Conservation (phyloP, 2,329 filamentous ascomycete species). For the Exophiala sp. region DNA sequence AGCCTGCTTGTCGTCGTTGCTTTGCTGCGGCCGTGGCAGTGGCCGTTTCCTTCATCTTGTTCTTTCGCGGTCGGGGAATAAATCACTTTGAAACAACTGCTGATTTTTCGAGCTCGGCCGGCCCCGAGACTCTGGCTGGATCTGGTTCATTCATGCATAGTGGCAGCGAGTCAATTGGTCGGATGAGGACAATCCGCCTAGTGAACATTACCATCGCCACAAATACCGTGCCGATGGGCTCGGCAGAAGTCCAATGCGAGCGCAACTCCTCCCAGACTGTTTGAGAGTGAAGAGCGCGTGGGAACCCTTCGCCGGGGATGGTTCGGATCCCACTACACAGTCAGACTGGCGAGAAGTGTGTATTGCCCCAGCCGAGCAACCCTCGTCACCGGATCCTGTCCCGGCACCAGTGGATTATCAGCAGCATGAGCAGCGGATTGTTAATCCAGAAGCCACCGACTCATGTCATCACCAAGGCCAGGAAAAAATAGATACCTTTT, state of each 20-base stretch:
- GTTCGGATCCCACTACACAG: neutral
- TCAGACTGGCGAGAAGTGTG: neutral
- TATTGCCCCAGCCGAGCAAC: neutral
- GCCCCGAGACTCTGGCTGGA: neutral
- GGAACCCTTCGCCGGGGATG: neutral
- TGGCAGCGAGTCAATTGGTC: neutral
- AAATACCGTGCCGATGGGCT: neutral
- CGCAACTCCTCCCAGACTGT: neutral
- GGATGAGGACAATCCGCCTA: too few relatives aligned
- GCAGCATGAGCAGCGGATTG: constrained; percentile 6
- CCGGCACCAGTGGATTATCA: constrained; percentile 1
- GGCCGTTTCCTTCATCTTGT: too few relatives aligned
- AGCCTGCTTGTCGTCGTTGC: neutral
- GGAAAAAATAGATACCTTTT: constrained; percentile 5
- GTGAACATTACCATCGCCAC: too few relatives aligned
- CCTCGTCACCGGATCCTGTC: constrained; percentile 1
- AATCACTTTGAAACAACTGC: too few relatives aligned
- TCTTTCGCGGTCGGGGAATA: too few relatives aligned
- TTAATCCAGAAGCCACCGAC: neutral
- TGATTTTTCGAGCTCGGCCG: too few relatives aligned
- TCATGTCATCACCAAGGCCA: neutral
- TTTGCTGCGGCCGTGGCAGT: neutral
- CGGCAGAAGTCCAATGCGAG: constrained; percentile 4
- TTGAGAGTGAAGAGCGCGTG: neutral
- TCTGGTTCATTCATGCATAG: neutral